Conservation (phyloP, 2,329 filamentous ascomycete genomes). For the Scedosporium boydii region DNA sequence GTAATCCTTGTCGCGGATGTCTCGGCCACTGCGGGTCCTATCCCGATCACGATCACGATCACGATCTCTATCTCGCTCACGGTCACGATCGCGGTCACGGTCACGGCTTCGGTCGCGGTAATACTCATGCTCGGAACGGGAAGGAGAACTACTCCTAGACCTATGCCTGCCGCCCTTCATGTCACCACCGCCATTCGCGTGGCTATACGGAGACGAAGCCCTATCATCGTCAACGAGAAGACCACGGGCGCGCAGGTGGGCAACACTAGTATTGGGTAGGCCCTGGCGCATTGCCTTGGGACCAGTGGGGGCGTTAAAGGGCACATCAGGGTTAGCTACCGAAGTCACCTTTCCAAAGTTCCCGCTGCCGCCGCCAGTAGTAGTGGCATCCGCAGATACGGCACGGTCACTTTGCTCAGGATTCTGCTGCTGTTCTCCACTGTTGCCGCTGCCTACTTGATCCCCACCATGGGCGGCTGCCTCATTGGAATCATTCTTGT, state of each 20-base stretch:
- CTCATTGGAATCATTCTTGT: conserved; percentile 22
- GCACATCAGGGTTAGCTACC: conserved; percentile 26
- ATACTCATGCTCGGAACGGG: conserved; percentile 13
- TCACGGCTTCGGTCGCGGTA: conserved; percentile 11
- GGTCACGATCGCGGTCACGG: conserved; percentile 16
- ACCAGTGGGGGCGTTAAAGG: conserved; percentile 74
- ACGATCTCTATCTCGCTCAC: conserved; percentile 14
- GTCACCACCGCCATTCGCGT: neutral
- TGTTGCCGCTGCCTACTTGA: conserved; percentile 10
- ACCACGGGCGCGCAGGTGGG: conserved; percentile 30
- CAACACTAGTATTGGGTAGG: conserved; percentile 67
- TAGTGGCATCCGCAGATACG: conserved; percentile 13
- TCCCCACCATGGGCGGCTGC: conserved; percentile 12
- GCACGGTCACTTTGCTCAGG: conserved; percentile 21
- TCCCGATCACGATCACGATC: conserved; percentile 12
- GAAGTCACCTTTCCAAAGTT: conserved; percentile 1
- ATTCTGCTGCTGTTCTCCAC: conserved; percentile 12
- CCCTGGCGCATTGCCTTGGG: conserved; percentile 93
- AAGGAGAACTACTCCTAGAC: conserved; percentile 39
- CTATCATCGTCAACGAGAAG: conserved; percentile 33
- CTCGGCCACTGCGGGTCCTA: conserved; percentile 4
- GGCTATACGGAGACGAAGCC: conserved; percentile 14
- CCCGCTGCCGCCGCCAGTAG: neutral
- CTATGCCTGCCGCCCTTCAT: neutral
- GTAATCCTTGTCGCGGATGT: conserved; percentile 3